Base-by-base conservation (phyloP, 805 yeast genomes). In the Ogataea henricii region DNA sequence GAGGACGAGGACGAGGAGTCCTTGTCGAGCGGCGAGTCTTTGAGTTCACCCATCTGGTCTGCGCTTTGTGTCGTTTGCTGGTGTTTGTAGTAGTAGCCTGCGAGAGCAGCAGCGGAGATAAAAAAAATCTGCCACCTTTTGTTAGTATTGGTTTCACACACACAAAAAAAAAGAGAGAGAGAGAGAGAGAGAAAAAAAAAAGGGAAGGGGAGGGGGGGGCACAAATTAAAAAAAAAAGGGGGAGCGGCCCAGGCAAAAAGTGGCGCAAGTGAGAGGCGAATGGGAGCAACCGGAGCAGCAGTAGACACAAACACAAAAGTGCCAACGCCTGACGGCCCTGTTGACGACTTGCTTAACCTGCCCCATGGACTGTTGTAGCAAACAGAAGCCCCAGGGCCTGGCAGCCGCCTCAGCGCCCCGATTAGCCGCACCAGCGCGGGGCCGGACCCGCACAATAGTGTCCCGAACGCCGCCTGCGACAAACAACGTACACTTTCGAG, bases 1-100 rank as follows among this genome's bases (percentile, higher is more conserved):
- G 54, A 51, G 7, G 48, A 44, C 9, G 46, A 43, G 14, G 39
- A 32, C 23, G 14, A 17, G 13, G 10, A 17, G 21, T 34, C 37
- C 10, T 17, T 34, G 14, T 20, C 17, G 6, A 36, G 29, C 25
- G 18, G n/a, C 29, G 40, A 13, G 17, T 22, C 40, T 13, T 36
- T 16, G 16, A 13, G 4, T 36, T 36, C 40, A 22, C 40, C 40
- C 40, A 36, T 36, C n/a, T 34, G 37, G 22, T 23, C 14, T 4
- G 9, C 14, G 35, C 21, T 32, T 18, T 32, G 18, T 8, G 20
- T 32, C n/a, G 32, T 27, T 27, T 7, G n/a, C 10, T 27, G 32
- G 6, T 10, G 13, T 29, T 10, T 6, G 32, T 12, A 13, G 13
- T n/a, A n/a, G n/a, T n/a, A 29, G 32, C 12, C 12, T 32, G 35